A percentile compares a stretch with the other conserved stretches of the same genome.
Evolutionary conservation across 495 filamentous ascomycete species (phyloP).

Genomic region (Xylaria acuta): DNA sequence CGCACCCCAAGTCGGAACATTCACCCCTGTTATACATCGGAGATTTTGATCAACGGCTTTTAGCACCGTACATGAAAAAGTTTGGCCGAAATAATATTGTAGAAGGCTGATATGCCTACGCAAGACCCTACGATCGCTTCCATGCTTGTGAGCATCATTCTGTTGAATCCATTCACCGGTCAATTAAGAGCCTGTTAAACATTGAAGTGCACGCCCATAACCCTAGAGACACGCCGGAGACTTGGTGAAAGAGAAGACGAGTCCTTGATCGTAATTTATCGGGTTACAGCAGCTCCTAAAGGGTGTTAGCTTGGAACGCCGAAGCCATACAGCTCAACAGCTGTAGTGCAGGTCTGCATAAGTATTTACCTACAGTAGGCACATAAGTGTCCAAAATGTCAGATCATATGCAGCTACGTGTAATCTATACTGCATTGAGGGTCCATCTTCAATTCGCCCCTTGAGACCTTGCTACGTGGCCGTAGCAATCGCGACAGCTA

Average conservation of each 20-base stretch:
- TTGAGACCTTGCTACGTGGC: background rate
- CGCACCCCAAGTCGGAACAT: background rate
- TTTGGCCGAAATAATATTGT: background rate
- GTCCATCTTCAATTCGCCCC: background rate
- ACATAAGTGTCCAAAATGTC: background rate
- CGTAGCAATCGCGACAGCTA: background rate
- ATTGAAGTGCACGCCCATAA: background rate
- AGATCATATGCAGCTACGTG: conserved; percentile 19
- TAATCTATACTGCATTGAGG: conserved; percentile 10
- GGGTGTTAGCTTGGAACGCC: conserved; percentile 6
- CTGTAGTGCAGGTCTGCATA: conserved; percentile 7
- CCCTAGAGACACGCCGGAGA: background rate
- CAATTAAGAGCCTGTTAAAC: background rate
- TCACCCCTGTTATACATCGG: conserved; percentile 22
- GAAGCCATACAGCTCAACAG: background rate
- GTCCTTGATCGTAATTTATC: background rate
- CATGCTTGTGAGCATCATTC: background rate
- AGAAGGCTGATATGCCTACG: background rate
- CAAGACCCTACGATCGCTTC: background rate
- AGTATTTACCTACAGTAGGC: conserved; percentile 13
- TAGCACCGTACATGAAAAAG: background rate
- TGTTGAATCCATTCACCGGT: background rate
- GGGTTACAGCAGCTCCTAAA: background rate
- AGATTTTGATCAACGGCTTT: conserved; percentile 21
- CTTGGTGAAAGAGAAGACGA: background rate